phyloP scores from a whole-genome alignment of 257 asterid genomes.

The Perilla frutescens region DNA sequence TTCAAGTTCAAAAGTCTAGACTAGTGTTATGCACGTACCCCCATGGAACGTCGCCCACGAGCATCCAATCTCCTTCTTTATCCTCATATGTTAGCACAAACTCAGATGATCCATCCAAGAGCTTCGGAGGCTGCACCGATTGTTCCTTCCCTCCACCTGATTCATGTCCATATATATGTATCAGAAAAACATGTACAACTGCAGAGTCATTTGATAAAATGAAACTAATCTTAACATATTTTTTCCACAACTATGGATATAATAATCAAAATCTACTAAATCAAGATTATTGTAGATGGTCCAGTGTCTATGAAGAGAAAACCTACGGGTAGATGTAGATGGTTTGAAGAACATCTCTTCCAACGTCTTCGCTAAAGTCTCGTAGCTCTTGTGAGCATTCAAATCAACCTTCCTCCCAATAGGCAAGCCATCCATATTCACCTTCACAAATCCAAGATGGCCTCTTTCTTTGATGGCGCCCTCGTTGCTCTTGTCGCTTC shows the following conservation, averaged over 20 bases:
- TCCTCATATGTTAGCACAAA: constrained; percentile 85
- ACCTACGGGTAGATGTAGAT: constrained; percentile 42
- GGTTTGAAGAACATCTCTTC: constrained; percentile 81
- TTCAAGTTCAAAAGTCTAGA: background rate
- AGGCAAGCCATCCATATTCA: constrained; percentile 80
- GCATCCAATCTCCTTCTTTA: constrained; percentile 94
- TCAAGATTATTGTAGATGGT: background rate
- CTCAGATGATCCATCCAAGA: constrained; percentile 79
- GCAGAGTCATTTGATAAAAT: too few relatives aligned
- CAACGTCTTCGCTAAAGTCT: constrained; percentile 61
- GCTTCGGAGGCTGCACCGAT: constrained; percentile 52
- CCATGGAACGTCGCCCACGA: constrained; percentile 92
- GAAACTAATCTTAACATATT: too few relatives aligned
- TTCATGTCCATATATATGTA: background rate
- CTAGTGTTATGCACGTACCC: constrained; percentile 47
- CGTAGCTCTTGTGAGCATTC: constrained; percentile 69
- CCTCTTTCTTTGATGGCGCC: constrained; percentile 45
- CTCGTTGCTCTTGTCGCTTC: constrained; percentile 49
- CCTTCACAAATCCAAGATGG: constrained; percentile 74
- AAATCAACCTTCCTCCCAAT: constrained; percentile 88
- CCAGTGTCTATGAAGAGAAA: constrained; percentile 2
- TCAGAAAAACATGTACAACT: background rate
- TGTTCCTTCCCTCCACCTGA: constrained; percentile 64
- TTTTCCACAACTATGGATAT: too few relatives aligned
- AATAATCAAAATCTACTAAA: too few relatives aligned